phyloP scores from a whole-genome alignment of 192 early-diverging fungal species.

The Gaertneriomyces semiglobifer region DNA sequence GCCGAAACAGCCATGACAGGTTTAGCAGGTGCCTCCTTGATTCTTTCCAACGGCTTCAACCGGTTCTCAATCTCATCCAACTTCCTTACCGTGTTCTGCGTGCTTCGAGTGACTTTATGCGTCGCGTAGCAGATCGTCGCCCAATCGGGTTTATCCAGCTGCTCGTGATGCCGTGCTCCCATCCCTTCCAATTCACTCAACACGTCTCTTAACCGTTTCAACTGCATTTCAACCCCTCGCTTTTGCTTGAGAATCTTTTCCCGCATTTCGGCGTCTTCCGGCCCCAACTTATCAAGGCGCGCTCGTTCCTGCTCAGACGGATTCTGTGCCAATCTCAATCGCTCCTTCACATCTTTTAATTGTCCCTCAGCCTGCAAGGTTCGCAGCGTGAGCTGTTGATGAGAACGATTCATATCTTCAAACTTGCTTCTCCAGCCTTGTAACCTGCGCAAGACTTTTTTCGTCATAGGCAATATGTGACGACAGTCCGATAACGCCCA shows the following conservation, averaged over 20 bases:
- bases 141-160: slow-evolving; percentile 16
- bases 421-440: not conserved
- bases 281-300: slow-evolving; percentile 15
- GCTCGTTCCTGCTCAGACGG: not conserved
- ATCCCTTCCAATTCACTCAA: not conserved
- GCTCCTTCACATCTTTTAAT: not conserved
- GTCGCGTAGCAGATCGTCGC: slow-evolving; percentile 17
- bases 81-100: not conserved
- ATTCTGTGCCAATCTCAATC: not conserved
- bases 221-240: not conserved
- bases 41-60: slow-evolving; percentile 1
- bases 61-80: not conserved
- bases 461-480: not conserved
- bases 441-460: not conserved
- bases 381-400: not conserved
- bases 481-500: too few species aligned
- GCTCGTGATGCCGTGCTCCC: not conserved
- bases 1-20: not conserved
- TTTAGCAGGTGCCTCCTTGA: not conserved
- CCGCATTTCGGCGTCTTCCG: slow-evolving; percentile 17
- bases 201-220: not conserved
- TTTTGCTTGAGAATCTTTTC: slow-evolving; percentile 10
- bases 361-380: not conserved
- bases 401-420: not conserved
- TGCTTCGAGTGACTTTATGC: slow-evolving; percentile 15